These are phyloP conservation scores for Pythium aquatile DNA, from an alignment of 352 stramenopile species.

Conservation along the genomic window DNA sequence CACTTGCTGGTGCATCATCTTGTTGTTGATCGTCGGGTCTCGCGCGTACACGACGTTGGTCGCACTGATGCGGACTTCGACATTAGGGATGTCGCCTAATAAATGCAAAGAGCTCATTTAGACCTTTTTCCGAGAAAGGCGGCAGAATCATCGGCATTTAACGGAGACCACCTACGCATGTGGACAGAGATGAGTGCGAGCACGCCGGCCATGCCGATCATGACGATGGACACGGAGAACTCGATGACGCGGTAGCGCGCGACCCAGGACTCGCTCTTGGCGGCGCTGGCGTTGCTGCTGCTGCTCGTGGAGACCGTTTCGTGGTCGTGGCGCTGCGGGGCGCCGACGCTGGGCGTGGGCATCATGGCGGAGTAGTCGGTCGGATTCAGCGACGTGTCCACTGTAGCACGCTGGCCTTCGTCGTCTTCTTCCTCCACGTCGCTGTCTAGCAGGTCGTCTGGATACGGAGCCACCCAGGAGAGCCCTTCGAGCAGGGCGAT, in stretches of 20 bases:
- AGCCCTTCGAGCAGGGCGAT: slow-evolving; percentile 20
- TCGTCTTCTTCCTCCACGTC: slow-evolving; percentile 16
- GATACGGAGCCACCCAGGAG: slow-evolving; percentile 10
- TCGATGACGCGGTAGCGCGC: slow-evolving; percentile 50
- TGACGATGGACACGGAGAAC: slow-evolving; percentile 45
- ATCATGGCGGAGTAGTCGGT: slow-evolving; percentile 19
- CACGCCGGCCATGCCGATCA: slow-evolving; percentile 45
- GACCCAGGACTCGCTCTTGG: slow-evolving; percentile 17
- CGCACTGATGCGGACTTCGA: slow-evolving; percentile 49
- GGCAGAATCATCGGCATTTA: no score
- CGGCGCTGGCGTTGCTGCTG: background rate
- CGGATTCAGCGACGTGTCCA: slow-evolving; percentile 18
- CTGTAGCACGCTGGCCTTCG: slow-evolving; percentile 7
- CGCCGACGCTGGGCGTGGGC: background rate
- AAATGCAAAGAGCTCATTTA: background rate
- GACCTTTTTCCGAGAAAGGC: background rate
- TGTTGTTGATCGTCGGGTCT: slow-evolving; percentile 57
- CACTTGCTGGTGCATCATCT: slow-evolving; percentile 59
- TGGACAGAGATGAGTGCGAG: slow-evolving; percentile 57
- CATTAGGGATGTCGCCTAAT: slow-evolving; percentile 48
- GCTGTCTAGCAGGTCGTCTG: slow-evolving; percentile 10
- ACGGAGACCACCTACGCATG: slow-evolving; percentile 32
- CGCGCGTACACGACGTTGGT: slow-evolving; percentile 48
- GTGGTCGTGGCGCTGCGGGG: background rate
- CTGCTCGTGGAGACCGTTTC: background rate